Conservation (phyloP, 2,329 filamentous ascomycete genomes). For the Diplodia intermedia region DNA sequence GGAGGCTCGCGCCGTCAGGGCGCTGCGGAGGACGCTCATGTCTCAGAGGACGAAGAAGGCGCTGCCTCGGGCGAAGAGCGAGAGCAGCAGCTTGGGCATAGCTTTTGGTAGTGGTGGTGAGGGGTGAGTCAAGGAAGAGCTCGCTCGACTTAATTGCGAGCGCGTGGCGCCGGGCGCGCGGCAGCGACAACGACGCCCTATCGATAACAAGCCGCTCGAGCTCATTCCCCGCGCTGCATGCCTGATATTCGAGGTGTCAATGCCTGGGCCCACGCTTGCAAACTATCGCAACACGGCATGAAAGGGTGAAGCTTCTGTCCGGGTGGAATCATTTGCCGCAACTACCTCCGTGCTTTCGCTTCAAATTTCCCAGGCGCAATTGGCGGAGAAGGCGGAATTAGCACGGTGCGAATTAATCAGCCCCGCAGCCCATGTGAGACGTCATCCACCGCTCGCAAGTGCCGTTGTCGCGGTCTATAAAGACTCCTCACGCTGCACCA, state of each 20-base stretch:
- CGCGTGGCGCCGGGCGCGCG: neutral
- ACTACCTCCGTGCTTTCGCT: neutral
- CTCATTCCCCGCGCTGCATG: neutral
- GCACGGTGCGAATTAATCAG: constrained; percentile 3
- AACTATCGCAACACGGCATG: neutral
- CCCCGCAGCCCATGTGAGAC: constrained; percentile 10
- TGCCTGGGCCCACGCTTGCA: neutral
- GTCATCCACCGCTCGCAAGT: constrained; percentile 7
- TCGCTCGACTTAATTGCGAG: neutral
- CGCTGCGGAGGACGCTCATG: constrained; percentile 28
- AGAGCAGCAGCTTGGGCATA: constrained; percentile 29
- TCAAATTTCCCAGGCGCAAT: neutral
- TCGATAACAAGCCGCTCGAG: constrained; percentile 18
- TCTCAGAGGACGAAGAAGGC: constrained; percentile 30
- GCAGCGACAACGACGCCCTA: constrained; percentile 28
- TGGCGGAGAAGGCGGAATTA: neutral
- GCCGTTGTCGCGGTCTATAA: constrained; percentile 6
- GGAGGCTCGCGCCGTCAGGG: constrained; percentile 17
- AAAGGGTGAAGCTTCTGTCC: neutral
- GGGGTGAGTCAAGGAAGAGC: constrained; percentile 25
- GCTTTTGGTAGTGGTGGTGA: neutral
- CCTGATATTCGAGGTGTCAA: neutral
- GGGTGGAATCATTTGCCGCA: neutral
- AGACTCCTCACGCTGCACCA: neutral
- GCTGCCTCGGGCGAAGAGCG: constrained; percentile 23